Base-by-base conservation (phyloP, 352 stramenopile species). In the Aphanomyces cochlioides region DNA sequence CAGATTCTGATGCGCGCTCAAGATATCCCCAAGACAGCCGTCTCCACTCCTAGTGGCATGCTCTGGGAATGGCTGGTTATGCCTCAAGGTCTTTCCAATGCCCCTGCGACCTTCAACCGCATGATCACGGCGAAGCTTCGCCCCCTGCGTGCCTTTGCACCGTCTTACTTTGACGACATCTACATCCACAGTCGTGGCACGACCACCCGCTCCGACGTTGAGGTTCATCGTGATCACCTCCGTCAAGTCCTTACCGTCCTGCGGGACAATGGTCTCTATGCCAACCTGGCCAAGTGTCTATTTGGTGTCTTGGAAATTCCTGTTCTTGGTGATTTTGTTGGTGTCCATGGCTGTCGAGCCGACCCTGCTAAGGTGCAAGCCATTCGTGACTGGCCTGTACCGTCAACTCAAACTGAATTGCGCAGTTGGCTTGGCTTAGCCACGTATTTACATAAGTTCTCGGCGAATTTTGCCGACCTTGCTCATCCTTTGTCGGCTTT, bases 61-160 rank as follows among this genome's bases (percentile, higher is more conserved):
- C 68, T 81, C 3, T 81, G 70, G 66, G 69, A 81, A 54, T 77
- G 67, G 45, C 45, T 82, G 0, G 73, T 77, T 12, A 77, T 77
- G 66, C 74, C 76, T 0, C 56, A 75, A 28, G 71, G 74, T 1
- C 70, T 79, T 1, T 67, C 38, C 2, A 79, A 77, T 38, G 72
- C 74, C 4, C 72, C 78, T 12, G 72, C 71, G 47, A 77, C 75
- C 0, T 83, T 81, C 66, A 81, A 83, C 71, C 64, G 77, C 15
- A 8, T 78, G 34, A 72, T 79, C 3, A 68, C 45, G 10, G 56
- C 75, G 17, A 12, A 77, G 1, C 70, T 83, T 7, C 47, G 74
- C 13, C 59, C 70, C 1, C 13, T 73, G 0, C 67, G 72, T 6
- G 58, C 19, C 0, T 77, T 74, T 50, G 54, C 66, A 4, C 73